phyloP scores from a whole-genome alignment of 331 rosid species.

The Arachis monticola region DNA sequence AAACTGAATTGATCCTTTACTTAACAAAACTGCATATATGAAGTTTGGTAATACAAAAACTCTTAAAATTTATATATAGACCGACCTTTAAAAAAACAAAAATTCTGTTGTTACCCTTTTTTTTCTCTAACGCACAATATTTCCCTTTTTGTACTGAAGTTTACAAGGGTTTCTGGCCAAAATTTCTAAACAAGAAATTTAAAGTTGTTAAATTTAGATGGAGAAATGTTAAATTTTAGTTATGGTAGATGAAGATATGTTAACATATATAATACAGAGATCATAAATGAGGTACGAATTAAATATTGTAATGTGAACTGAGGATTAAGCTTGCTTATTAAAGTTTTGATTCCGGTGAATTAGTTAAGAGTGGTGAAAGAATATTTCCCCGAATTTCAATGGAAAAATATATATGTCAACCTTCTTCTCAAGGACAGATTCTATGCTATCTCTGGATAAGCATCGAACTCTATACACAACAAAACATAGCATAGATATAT shows the following conservation, averaged over 20 bases:
- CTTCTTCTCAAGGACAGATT: slow-evolving; percentile 29
- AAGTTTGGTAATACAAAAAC: neutral
- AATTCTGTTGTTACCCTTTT: neutral
- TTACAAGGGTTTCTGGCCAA: neutral
- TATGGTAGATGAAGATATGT: neutral
- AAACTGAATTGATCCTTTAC: neutral
- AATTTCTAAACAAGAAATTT: neutral
- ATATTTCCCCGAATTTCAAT: slow-evolving; percentile 28
- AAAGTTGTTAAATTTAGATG: neutral
- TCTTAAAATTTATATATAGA: neutral
- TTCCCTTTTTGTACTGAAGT: neutral
- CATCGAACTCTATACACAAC: slow-evolving; percentile 12
- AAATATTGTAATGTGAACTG: slow-evolving; percentile 5
- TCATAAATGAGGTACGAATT: neutral
- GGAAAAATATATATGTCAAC: slow-evolving; percentile 2
- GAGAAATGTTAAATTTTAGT: no score
- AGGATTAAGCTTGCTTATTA: neutral
- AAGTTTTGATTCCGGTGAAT: slow-evolving; percentile 9
- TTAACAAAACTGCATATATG: neutral
- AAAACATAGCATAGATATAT: no score
- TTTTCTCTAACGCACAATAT: neutral
- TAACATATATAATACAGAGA: neutral
- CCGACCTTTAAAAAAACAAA: neutral
- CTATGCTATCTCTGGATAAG: slow-evolving; percentile 25
- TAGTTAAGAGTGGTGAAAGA: slow-evolving; percentile 19